Evolutionary conservation across 177 flowering plant genomes (phyloP).

Genomic region (Vitis hybrid): DNA sequence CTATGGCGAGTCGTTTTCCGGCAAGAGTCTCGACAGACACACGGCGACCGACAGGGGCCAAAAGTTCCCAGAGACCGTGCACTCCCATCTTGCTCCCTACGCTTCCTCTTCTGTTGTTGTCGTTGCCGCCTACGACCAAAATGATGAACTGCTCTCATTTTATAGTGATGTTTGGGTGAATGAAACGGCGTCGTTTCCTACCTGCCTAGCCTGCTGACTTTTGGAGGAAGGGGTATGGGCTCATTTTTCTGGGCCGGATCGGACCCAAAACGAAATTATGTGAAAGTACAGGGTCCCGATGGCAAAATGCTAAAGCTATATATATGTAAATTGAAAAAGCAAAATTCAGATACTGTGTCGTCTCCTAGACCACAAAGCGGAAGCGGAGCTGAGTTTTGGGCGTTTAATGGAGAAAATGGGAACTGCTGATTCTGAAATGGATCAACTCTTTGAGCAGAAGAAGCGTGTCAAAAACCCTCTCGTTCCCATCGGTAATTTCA

Average conservation of each 20-base stretch:
- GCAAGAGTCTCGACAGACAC: slow-evolving; percentile 94
- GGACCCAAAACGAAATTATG: too few species aligned
- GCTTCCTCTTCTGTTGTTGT: not conserved
- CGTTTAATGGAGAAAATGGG: slow-evolving; percentile 38
- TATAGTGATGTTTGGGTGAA: too few species aligned
- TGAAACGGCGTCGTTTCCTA: too few species aligned
- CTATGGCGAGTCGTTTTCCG: slow-evolving; percentile 88
- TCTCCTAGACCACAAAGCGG: too few species aligned
- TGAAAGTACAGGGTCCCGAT: too few species aligned
- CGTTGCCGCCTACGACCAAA: slow-evolving; percentile 18
- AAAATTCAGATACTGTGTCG: too few species aligned
- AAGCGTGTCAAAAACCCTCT: slow-evolving; percentile 36
- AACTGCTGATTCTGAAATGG: slow-evolving; percentile 45
- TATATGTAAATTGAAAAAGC: too few species aligned
- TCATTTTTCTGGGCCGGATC: too few species aligned
- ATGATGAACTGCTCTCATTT: not conserved
- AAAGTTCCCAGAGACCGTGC: slow-evolving; percentile 92
- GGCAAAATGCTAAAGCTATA: too few species aligned
- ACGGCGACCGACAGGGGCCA: slow-evolving; percentile 96
- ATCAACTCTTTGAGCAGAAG: slow-evolving; percentile 38
- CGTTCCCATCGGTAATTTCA: slow-evolving; percentile 32
- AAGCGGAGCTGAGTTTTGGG: too few species aligned
- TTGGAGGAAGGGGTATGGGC: too few species aligned
- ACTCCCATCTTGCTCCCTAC: slow-evolving; percentile 70
- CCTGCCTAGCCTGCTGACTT: too few species aligned